These are phyloP conservation scores for Blumeria hordei DNA, from an alignment of 2,329 filamentous ascomycete species.

Conservation along the genomic window DNA sequence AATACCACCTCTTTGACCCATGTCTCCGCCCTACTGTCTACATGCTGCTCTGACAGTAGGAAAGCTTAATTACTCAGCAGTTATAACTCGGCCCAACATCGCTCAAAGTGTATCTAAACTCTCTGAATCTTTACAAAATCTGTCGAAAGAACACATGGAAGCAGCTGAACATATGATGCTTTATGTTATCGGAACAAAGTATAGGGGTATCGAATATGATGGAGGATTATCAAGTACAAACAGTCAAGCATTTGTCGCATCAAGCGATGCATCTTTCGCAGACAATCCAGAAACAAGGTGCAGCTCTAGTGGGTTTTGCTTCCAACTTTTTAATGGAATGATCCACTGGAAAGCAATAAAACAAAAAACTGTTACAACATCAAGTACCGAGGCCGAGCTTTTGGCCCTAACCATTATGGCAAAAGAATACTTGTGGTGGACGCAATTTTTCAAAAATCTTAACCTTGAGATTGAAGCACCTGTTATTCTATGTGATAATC, in stretches of 20 bases:
- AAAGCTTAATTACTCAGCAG: background rate
- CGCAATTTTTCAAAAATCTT: slow-evolving; percentile 1
- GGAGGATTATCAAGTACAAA: too few relatives aligned
- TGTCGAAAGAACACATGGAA: background rate
- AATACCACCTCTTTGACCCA: too few relatives aligned
- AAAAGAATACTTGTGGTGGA: slow-evolving; percentile 2
- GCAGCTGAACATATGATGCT: slow-evolving; percentile 1
- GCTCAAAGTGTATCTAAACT: background rate
- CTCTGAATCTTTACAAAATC: background rate
- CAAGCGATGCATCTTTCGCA: too few relatives aligned
- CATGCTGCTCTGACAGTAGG: too few relatives aligned
- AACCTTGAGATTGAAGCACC: background rate
- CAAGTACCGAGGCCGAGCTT: background rate
- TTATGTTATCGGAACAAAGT: background rate
- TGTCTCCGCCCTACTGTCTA: too few relatives aligned
- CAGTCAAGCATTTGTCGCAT: too few relatives aligned
- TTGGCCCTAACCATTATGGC: background rate
- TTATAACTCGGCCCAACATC: background rate
- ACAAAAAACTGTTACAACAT: background rate
- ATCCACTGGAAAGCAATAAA: background rate
- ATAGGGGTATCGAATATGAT: too few relatives aligned
- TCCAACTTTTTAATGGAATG: background rate
- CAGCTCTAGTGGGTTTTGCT: too few relatives aligned
- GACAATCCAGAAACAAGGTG: too few relatives aligned
- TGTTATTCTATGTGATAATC: too few relatives aligned